Conservation (phyloP, 2,329 filamentous ascomycete species). For the Colletotrichum euphorbiae region DNA sequence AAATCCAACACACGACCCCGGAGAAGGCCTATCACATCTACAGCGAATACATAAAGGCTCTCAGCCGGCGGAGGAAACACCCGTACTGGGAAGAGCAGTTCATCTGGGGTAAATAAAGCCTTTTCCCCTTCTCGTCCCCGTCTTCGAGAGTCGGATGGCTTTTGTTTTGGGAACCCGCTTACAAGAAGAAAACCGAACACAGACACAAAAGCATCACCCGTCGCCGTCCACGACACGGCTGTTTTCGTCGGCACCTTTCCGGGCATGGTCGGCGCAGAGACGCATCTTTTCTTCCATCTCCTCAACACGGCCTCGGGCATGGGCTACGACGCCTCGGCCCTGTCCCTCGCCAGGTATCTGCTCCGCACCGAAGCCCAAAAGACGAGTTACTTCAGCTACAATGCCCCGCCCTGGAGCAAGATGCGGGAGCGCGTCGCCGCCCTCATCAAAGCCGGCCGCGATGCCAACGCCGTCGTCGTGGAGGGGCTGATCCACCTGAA, state of each 20-base stretch:
- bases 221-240: constrained; percentile 23
- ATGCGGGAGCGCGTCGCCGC: constrained; percentile 47
- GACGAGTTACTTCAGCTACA: constrained; percentile 29
- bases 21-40: constrained; percentile 23
- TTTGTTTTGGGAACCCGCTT: background rate
- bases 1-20: background rate
- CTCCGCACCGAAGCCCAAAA: background rate
- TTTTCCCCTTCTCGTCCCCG: background rate
- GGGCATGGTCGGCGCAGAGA: background rate
- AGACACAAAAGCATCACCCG: constrained; percentile 13
- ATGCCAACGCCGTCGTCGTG: constrained; percentile 51
- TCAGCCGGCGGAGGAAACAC: background rate
- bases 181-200: background rate
- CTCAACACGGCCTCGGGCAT: constrained; percentile 49
- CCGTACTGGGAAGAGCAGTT: constrained; percentile 16
- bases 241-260: background rate
- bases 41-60: constrained; percentile 4
- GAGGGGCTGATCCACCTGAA: constrained; percentile 43
- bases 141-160: background rate
- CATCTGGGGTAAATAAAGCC: constrained; percentile 3
- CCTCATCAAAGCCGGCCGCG: constrained; percentile 46
- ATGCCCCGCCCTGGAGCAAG: constrained; percentile 35
- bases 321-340: constrained; percentile 47
- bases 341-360: constrained; percentile 37
- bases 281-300: constrained; percentile 35